Percentiles rank a stretch among this genome's conserved stretches.
phyloP scores from a whole-genome alignment of 2,329 filamentous ascomycete genomes.

The Colletotrichum phormii region DNA sequence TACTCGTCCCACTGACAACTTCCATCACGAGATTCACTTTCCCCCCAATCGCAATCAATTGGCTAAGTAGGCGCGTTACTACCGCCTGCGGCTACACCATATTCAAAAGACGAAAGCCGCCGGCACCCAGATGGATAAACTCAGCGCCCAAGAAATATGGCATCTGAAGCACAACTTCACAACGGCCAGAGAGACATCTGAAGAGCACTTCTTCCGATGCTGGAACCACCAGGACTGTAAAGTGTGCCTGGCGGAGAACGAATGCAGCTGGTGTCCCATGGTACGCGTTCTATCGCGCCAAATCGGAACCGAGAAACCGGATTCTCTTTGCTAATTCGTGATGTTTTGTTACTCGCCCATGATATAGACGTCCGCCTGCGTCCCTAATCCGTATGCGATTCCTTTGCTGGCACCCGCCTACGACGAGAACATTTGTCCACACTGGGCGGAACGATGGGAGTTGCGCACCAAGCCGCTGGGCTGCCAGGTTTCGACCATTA shows the following conservation, averaged over 20 bases:
- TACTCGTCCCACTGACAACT: not conserved
- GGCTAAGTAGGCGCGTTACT: not conserved
- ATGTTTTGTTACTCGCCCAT: not conserved
- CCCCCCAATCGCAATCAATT: not conserved
- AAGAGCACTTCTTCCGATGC: constrained; percentile 59
- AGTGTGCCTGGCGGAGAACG: constrained; percentile 54
- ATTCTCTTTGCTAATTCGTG: not conserved
- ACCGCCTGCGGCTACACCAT: not conserved
- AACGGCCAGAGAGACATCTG: constrained; percentile 40
- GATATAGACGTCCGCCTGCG: constrained; percentile 62
- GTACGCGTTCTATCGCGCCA: constrained; percentile 47
- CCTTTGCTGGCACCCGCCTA: constrained; percentile 63
- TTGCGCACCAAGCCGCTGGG: constrained; percentile 52
- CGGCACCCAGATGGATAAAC: not conserved
- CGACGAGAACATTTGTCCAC: constrained; percentile 63
- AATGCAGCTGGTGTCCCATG: constrained; percentile 66
- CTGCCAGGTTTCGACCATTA: constrained; percentile 56
- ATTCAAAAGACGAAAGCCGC: not conserved
- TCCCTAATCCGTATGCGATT: constrained; percentile 60
- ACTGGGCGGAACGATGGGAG: constrained; percentile 58
- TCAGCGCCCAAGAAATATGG: constrained; percentile 3
- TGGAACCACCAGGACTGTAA: constrained; percentile 63
- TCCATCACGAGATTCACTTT: constrained; percentile 1
- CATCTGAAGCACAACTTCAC: constrained; percentile 45
- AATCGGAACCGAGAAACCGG: not conserved